phyloP scores from a whole-genome alignment of 768 basidiomycete species.

The Suillus plorans region DNA sequence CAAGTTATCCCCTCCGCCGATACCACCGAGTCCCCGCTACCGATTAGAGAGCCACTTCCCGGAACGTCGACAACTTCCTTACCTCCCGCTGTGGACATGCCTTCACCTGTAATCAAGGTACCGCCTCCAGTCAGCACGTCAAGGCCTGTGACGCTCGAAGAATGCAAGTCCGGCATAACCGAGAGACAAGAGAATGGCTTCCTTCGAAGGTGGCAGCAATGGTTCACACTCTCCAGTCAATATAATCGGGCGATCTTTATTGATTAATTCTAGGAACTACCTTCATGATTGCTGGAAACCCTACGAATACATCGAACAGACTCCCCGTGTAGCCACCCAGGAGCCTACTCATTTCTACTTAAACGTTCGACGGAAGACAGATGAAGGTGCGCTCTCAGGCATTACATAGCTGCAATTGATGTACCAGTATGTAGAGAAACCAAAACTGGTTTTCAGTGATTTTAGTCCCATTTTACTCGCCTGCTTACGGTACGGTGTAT shows the following conservation, averaged over 20 bases:
- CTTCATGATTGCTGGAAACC: constrained; percentile 2
- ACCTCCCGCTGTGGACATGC: neutral
- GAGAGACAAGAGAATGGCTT: constrained; percentile 6
- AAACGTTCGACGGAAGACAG: neutral
- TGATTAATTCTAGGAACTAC: constrained; percentile 7
- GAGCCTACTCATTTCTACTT: neutral
- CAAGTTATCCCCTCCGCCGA: neutral
- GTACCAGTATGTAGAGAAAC: neutral
- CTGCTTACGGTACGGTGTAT: neutral
- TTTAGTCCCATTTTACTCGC: neutral
- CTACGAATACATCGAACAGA: neutral
- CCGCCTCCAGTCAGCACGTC: neutral
- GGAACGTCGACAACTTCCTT: neutral
- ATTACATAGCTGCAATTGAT: neutral
- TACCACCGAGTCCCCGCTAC: neutral
- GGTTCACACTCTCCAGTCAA: neutral
- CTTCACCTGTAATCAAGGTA: neutral
- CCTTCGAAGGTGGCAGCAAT: constrained; percentile 9
- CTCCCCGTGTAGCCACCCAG: neutral
- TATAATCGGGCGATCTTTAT: neutral
- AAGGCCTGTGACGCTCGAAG: neutral
- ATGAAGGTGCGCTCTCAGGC: neutral
- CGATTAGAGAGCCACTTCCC: neutral
- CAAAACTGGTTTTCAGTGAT: neutral
- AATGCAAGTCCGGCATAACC: neutral